Base-by-base conservation (phyloP, 129 eudicot species). In the Smallanthus sonchifolius region DNA sequence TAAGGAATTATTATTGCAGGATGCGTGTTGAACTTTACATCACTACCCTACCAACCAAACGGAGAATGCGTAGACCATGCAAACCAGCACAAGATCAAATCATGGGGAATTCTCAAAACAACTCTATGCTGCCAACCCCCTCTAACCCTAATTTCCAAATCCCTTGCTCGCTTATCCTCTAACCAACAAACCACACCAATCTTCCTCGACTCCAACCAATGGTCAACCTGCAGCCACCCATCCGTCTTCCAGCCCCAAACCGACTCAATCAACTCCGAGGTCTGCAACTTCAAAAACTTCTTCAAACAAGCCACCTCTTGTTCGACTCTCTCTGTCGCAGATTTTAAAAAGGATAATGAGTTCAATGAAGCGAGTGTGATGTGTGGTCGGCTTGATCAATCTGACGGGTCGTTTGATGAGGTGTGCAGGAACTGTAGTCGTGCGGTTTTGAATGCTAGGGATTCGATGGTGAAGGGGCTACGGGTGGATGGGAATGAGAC, bases 81-180 rank as follows among this genome's bases (percentile, higher is more conserved):
- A 69, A 80, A 42, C 36, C 55, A 67, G 15, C 74, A 64, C 8
- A 75, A 67, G 38, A 65, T 85, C 79, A 61, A 69, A 8, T 70
- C 75, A 17, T 85, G 96, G 93, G 83, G 75, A 38, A 75, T 78
- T 73, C 69, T 82, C 39, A 77, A 83, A 49, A 79, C 85, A 7
- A 70, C 82, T 35, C 78, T 80, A n/a, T 90, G 96, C 69, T 90
- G 96, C 61, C 83, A 71, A 73, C 42, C 84, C 56, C 89, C 89
- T 7, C 78, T 90, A 47, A 77, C 65, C 28, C 56, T 66, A 44
- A 56, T 81, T 37, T 71, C 89, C 13, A 75, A 80, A 52, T 86
- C 91, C 1, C 73, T 87, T 37, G 84, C 86, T 15, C 68, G 81
- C 65, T 55, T 43, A 44, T 24, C 56, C 5, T 4, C 75, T 8